Percentiles rank a stretch among this genome's conserved stretches.
Conservation (phyloP, 2,329 filamentous ascomycete genomes). For the Monilinia vaccinii-corymbosi region DNA sequence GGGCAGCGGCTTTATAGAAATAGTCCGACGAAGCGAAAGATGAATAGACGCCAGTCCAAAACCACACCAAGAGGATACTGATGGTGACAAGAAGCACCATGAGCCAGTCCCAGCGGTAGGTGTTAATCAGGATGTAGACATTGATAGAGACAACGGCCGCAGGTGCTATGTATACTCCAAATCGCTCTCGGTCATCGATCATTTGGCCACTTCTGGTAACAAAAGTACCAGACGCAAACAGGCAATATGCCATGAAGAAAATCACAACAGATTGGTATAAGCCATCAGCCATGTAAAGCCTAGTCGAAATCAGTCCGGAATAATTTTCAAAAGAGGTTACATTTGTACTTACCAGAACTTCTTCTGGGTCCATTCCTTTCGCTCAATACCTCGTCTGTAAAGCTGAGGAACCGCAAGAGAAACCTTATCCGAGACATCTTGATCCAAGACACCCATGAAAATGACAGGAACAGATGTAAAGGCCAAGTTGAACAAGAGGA, state of each 20-base stretch:
- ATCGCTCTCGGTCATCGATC: constrained; percentile 69
- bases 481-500: constrained; percentile 89
- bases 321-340: background rate
- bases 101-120: constrained; percentile 97
- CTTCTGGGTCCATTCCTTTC: constrained; percentile 86
- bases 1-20: constrained; percentile 68
- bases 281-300: constrained; percentile 90
- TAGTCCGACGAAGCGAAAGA: constrained; percentile 43
- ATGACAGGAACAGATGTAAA: constrained; percentile 95
- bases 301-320: constrained; percentile 29
- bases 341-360: constrained; percentile 81
- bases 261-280: constrained; percentile 89
- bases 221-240: constrained; percentile 62
- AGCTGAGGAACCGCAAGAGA: constrained; percentile 91
- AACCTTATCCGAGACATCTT: constrained; percentile 90
- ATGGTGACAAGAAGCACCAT: constrained; percentile 74
- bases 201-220: constrained; percentile 64
- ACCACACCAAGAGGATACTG: constrained; percentile 81
- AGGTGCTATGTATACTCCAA: constrained; percentile 81
- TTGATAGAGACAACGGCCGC: constrained; percentile 85
- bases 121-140: constrained; percentile 89
- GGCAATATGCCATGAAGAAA: constrained; percentile 85
- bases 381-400: constrained; percentile 90
- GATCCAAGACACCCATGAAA: constrained; percentile 92
- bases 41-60: constrained; percentile 86